These are phyloP conservation scores for Metroxylon sagu DNA, from an alignment of 176 grass and related monocot genomes.

Conservation along the genomic window DNA sequence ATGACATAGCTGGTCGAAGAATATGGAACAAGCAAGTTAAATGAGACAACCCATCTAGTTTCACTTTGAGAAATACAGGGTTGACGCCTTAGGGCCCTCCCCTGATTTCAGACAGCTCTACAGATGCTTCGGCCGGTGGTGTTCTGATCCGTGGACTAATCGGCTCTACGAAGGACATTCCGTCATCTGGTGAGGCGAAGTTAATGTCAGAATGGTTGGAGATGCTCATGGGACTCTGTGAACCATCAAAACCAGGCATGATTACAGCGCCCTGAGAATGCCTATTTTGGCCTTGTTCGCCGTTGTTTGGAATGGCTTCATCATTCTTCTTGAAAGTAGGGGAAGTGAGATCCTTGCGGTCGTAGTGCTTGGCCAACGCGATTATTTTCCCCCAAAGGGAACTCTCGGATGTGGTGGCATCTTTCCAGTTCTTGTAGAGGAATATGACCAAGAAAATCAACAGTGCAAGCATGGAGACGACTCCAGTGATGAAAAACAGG, in stretches of 20 bases:
- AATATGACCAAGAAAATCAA: slow-evolving; percentile 45
- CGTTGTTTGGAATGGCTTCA: not conserved
- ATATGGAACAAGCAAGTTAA: too few species aligned
- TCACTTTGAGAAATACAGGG: too few species aligned
- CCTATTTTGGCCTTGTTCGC: not conserved
- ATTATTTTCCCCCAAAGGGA: slow-evolving; percentile 27
- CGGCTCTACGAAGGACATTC: not conserved
- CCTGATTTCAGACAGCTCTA: not conserved
- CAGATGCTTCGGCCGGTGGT: not conserved
- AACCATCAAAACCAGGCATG: not conserved
- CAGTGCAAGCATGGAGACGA: slow-evolving; percentile 41
- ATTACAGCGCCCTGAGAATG: not conserved
- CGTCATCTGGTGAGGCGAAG: not conserved
- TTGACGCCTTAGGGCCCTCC: not conserved
- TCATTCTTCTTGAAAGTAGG: slow-evolving; percentile 47
- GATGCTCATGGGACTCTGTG: slow-evolving; percentile 14
- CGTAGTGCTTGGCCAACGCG: slow-evolving; percentile 37
- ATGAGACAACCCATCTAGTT: too few species aligned
- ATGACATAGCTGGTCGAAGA: too few species aligned
- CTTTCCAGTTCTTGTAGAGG: slow-evolving; percentile 46
- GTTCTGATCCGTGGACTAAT: not conserved
- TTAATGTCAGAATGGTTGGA: not conserved
- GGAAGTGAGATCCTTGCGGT: slow-evolving; percentile 25
- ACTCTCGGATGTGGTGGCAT: not conserved
- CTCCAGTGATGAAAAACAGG: slow-evolving; percentile 75